Base-by-base conservation (phyloP, 225 moss, liverwort and hornwort species). In the Bryum argenteum region DNA sequence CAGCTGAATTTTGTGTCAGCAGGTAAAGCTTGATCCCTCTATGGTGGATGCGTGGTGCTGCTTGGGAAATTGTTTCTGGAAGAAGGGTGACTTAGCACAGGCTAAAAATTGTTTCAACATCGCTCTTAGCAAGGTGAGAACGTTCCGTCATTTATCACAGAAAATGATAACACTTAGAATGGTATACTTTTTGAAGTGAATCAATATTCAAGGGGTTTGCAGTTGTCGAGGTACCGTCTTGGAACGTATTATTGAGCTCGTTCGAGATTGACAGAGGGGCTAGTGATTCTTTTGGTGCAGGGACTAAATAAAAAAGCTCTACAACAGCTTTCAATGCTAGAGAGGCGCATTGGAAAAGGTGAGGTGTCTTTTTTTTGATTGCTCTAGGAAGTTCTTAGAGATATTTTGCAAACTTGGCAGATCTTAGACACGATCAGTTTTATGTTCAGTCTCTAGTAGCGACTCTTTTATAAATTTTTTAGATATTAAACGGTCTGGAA, bases 291-390 rank as follows among this genome's bases (percentile, higher is more conserved):
- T 52, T 73, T 54, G 73, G 51, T 58, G 54, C 73, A 87, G 77
- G 89, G 89, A 69, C 72, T 81, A 40, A 86, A 86, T 69, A 86
- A 83, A 57, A 86, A 83, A 58, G 89, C 86, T 2, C 89, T 89
- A 40, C 89, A 89, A 69, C 86, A 89, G 55, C 89, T 89, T 61
- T 89, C 89, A 75, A 89, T 89, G 86, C 79, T 89, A 56, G 89
- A 89, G 72, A 83, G 89, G 72, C 81, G 86, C 8, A 89, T 89
- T 57, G 89, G 76, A 9, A 86, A 89, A 83, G 86, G 89, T 78
- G 58, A 72, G 20, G 2, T n/a, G 7, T 26, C 26, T 58, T 39
- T 17, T 19, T 58, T 54, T 37, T 17, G 63, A 43, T 67, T 57
- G 37, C 28, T 38, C 23, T 48, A 48, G 17, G 16, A 15, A 19